A percentile compares a stretch with the other conserved stretches of the same genome.
These are phyloP conservation scores for Brassica hybrid DNA, from an alignment of 441 rosid genomes.

Conservation along the genomic window DNA sequence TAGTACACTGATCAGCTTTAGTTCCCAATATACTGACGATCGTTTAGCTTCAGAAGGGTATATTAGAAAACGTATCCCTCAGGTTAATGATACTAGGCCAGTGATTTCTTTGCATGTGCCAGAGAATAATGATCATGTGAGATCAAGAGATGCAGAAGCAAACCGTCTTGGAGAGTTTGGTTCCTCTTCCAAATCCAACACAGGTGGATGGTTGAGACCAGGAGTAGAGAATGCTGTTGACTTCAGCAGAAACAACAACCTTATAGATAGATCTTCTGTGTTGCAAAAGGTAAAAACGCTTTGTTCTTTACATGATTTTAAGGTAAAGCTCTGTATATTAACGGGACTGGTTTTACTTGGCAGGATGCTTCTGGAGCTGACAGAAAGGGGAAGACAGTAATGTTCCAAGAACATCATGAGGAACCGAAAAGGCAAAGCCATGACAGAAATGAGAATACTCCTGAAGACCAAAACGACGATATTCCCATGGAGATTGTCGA, in stretches of 20 bases:
- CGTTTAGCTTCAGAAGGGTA: slow-evolving; percentile 47
- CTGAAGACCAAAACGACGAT: slow-evolving; percentile 81
- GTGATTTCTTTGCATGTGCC: not conserved
- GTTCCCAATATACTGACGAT: slow-evolving; percentile 48
- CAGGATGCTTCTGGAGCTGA: slow-evolving; percentile 63
- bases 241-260: slow-evolving; percentile 40
- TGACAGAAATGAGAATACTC: slow-evolving; percentile 47
- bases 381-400: slow-evolving; percentile 48
- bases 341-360: slow-evolving; percentile 32
- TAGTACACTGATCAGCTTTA: slow-evolving; percentile 44
- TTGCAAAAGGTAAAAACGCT: slow-evolving; percentile 62
- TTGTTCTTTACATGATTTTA: not conserved
- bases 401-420: slow-evolving; percentile 47
- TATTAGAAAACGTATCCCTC: slow-evolving; percentile 45
- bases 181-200: slow-evolving; percentile 49
- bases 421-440: slow-evolving; percentile 41
- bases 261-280: slow-evolving; percentile 34
- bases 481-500: slow-evolving; percentile 96
- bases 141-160: slow-evolving; percentile 49
- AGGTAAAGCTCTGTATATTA: not conserved
- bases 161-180: slow-evolving; percentile 45
- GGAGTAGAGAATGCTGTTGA: slow-evolving; percentile 49
- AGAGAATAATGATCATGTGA: slow-evolving; percentile 43
- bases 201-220: slow-evolving; percentile 44
- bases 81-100: slow-evolving; percentile 43